Evolutionary conservation across 2,329 filamentous ascomycete genomes (phyloP).

Genomic region (Pestalotiopsis sp.): DNA sequence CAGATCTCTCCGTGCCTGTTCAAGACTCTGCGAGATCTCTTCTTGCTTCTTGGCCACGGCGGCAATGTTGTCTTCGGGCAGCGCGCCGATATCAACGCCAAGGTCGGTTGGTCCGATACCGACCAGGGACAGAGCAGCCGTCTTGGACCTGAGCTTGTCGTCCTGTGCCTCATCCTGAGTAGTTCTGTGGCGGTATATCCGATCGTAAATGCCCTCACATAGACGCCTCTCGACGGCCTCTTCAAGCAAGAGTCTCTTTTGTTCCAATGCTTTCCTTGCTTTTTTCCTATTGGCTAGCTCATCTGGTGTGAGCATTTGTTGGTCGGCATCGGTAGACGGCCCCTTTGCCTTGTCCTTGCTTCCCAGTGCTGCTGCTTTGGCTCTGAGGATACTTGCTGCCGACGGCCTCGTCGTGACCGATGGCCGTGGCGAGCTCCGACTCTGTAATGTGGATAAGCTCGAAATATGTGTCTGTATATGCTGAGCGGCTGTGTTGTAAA

Average conservation of each 20-base stretch:
- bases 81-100: conserved; percentile 71
- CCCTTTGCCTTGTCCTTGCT: conserved; percentile 53
- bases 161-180: conserved; percentile 95
- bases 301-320: conserved; percentile 88
- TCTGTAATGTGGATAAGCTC: conserved; percentile 74
- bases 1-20: conserved; percentile 71
- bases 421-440: conserved; percentile 65
- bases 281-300: conserved; percentile 82
- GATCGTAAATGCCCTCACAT: conserved; percentile 83
- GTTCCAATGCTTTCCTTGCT: conserved; percentile 76
- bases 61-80: conserved; percentile 55
- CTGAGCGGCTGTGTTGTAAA: conserved; percentile 79
- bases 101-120: conserved; percentile 88
- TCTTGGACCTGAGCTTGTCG: conserved; percentile 92
- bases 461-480: conserved; percentile 89
- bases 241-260: conserved; percentile 77
- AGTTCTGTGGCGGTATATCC: conserved; percentile 87
- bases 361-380: conserved; percentile 57
- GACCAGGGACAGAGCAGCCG: conserved; percentile 85
- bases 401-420: conserved; percentile 59
- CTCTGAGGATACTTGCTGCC: conserved; percentile 58
- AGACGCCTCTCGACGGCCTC: conserved; percentile 88
- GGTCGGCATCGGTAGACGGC: conserved; percentile 51
- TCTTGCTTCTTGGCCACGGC: conserved; percentile 62
- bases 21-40: conserved; percentile 74